Evolutionary conservation across 352 stramenopile genomes (phyloP).

Genomic region (Pythium myriotylum): DNA sequence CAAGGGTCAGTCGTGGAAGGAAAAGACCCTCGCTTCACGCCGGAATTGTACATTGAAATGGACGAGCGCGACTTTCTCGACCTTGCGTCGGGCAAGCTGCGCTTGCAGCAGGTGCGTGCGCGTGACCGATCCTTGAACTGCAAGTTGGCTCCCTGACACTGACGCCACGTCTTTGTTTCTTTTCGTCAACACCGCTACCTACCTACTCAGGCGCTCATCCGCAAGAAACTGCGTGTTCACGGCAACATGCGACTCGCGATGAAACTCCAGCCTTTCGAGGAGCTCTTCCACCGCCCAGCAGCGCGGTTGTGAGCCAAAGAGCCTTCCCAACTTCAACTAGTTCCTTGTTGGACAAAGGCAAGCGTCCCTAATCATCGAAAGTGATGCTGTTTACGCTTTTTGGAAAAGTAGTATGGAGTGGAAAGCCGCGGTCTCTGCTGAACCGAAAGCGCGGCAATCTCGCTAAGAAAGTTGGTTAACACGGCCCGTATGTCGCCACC

Average conservation of each 20-base stretch:
- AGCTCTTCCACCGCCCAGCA: slow-evolving; percentile 45
- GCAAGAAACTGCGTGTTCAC: slow-evolving; percentile 63
- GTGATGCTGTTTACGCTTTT: slow-evolving; percentile 1
- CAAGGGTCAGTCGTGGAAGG: slow-evolving; percentile 53
- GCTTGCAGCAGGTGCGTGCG: slow-evolving; percentile 50
- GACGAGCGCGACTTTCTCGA: slow-evolving; percentile 72
- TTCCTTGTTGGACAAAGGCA: neutral
- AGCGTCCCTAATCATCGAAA: neutral
- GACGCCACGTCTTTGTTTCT: neutral
- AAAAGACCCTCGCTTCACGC: slow-evolving; percentile 44
- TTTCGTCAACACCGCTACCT: neutral
- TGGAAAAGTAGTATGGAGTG: neutral
- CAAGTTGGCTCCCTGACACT: neutral
- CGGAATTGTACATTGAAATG: slow-evolving; percentile 65
- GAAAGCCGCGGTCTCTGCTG: neutral
- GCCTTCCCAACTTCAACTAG: neutral
- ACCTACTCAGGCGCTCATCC: slow-evolving; percentile 46
- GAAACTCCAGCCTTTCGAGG: slow-evolving; percentile 68
- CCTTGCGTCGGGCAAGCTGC: slow-evolving; percentile 56
- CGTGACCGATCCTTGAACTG: neutral
- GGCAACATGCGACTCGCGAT: slow-evolving; percentile 78
- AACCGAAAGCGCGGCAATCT: neutral
- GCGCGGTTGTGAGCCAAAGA: slow-evolving; percentile 19
- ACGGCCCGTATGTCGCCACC: neutral
- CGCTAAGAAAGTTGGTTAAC: neutral